A percentile compares a stretch with the other conserved stretches of the same genome.
phyloP scores from a whole-genome alignment of 1,284 basidiomycete genomes.

The Xerocomus minutiporus region DNA sequence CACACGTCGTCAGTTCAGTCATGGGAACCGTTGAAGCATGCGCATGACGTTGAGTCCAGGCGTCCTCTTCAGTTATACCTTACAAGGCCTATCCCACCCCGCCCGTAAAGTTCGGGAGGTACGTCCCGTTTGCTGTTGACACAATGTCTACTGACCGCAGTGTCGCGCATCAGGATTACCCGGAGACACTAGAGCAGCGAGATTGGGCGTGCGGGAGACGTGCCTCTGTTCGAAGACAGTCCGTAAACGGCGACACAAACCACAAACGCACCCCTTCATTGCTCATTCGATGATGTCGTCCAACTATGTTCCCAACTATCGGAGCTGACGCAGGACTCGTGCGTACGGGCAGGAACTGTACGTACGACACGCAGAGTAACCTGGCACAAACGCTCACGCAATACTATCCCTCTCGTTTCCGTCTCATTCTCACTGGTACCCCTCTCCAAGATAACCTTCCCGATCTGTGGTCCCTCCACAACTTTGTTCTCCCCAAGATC shows the following conservation, averaged over 20 bases:
- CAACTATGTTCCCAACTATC: no score
- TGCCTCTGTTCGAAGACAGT: no score
- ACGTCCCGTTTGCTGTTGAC: constrained; percentile 11
- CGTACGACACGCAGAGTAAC: constrained; percentile 81
- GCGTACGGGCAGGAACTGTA: no score
- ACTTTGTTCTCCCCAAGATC: constrained; percentile 90
- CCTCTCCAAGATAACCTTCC: constrained; percentile 98
- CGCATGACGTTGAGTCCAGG: constrained; percentile 93
- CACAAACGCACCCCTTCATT: no score
- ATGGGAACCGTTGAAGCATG: constrained; percentile 93
- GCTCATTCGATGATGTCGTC: no score
- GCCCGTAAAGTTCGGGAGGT: constrained; percentile 95
- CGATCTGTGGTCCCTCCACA: constrained; percentile 96
- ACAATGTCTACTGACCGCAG: background rate
- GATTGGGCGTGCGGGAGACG: no score
- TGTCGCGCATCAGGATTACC: no score
- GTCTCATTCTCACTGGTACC: constrained; percentile 96
- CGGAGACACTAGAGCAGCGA: no score
- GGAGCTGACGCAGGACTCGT: no score
- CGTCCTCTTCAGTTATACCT: constrained; percentile 81
- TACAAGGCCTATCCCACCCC: constrained; percentile 95
- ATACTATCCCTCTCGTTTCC: constrained; percentile 90
- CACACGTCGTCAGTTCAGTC: no score
- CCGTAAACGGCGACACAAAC: no score
- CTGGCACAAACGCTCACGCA: constrained; percentile 90